Percentiles rank a stretch among this genome's conserved stretches.
Evolutionary conservation across 2,329 filamentous ascomycete species (phyloP).

Genomic region (Thermomyces lanuginosus): DNA sequence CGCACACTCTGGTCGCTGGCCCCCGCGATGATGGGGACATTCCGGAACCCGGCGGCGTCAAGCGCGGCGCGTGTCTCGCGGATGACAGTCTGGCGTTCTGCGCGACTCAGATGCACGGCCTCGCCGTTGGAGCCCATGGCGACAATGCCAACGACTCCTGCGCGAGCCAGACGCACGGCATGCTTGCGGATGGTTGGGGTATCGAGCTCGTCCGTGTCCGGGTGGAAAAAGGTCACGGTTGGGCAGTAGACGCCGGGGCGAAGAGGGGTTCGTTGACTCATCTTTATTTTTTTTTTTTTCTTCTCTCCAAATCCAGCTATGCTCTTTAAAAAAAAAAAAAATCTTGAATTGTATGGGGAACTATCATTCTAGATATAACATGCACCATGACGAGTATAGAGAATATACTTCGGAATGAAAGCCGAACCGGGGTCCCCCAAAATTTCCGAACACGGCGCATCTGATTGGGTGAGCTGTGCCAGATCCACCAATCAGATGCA

Average conservation of each 20-base stretch:
- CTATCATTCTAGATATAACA: too few species aligned
- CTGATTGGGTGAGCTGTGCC: too few species aligned
- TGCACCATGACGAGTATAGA: too few species aligned
- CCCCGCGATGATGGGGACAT: slow-evolving; percentile 67
- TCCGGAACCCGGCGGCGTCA: slow-evolving; percentile 58
- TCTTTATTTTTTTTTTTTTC: too few species aligned
- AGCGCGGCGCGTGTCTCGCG: slow-evolving; percentile 65
- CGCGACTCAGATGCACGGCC: slow-evolving; percentile 64
- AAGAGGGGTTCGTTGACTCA: slow-evolving; percentile 36
- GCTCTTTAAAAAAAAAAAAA: too few species aligned
- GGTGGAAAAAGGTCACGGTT: slow-evolving; percentile 80
- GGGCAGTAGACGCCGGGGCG: slow-evolving; percentile 75
- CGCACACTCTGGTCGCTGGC: slow-evolving; percentile 67
- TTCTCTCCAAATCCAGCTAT: too few species aligned
- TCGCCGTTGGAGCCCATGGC: slow-evolving; percentile 86
- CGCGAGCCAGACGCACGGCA: slow-evolving; percentile 58
- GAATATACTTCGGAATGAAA: too few species aligned
- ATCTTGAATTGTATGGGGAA: too few species aligned
- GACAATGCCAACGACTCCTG: slow-evolving; percentile 65
- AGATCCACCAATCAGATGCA: too few species aligned
- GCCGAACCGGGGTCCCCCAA: too few species aligned
- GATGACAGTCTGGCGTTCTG: slow-evolving; percentile 62
- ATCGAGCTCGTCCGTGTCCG: slow-evolving; percentile 70
- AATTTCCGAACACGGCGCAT: too few species aligned
- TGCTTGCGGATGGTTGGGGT: slow-evolving; percentile 65